These are phyloP conservation scores for Inosperma sp. DNA, from an alignment of 768 basidiomycete genomes.

Conservation along the genomic window DNA sequence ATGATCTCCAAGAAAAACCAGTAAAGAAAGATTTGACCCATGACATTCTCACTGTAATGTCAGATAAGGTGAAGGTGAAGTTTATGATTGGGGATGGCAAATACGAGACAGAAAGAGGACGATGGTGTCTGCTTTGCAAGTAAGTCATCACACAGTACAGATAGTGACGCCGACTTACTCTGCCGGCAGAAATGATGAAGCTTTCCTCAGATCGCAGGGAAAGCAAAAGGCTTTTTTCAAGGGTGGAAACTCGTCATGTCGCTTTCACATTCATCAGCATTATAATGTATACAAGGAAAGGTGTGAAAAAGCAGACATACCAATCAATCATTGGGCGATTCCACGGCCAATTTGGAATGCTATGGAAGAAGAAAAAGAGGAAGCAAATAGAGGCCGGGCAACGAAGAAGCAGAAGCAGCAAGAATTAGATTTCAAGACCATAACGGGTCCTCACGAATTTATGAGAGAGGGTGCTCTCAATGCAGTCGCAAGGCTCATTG, in stretches of 20 bases:
- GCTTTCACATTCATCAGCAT: conserved; percentile 13
- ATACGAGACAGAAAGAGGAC: not conserved
- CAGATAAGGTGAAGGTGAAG: not conserved
- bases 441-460: conserved; percentile 11
- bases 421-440: not conserved
- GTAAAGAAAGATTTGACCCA: not conserved
- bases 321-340: conserved; percentile 12
- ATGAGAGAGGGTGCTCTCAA: conserved; percentile 6
- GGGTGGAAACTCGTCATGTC: conserved; percentile 12
- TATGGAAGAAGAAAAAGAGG: conserved; percentile 5
- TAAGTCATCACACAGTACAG: not conserved
- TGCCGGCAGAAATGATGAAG: not conserved
- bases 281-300: conserved; percentile 5
- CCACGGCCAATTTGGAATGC: conserved; percentile 7
- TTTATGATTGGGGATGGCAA: not conserved
- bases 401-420: not conserved
- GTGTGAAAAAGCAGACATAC: conserved; percentile 12
- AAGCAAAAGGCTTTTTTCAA: conserved; percentile 9
- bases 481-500: conserved; percentile 12
- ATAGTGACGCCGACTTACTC: not conserved
- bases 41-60: not conserved
- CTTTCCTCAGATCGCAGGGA: not conserved
- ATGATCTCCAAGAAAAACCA: not conserved
- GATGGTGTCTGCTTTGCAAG: not conserved
- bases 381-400: not conserved